Evolutionary conservation across 768 basidiomycete genomes (phyloP).

Genomic region (Holtermannia corniformis): DNA sequence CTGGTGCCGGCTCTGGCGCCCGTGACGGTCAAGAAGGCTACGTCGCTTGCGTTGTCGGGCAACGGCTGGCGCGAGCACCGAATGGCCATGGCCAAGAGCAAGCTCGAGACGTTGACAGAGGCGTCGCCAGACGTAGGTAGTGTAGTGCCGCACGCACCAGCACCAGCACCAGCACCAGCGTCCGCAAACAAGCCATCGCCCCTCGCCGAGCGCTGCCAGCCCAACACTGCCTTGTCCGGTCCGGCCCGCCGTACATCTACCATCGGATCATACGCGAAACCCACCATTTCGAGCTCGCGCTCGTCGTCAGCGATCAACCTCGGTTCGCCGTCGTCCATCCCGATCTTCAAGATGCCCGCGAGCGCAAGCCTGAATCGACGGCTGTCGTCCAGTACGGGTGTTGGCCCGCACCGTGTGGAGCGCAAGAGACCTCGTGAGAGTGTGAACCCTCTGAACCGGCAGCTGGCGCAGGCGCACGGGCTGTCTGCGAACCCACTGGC

Average conservation of each 20-base stretch:
- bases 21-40: background rate
- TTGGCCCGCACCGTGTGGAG: background rate
- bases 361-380: too few relatives aligned
- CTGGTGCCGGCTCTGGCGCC: background rate
- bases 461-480: background rate
- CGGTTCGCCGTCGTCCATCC: background rate
- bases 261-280: background rate
- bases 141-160: too few relatives aligned
- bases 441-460: background rate
- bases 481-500: background rate
- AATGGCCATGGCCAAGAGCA: background rate
- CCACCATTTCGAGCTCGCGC: background rate
- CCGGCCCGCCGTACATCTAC: too few relatives aligned
- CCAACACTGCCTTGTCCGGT: background rate
- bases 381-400: background rate
- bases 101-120: background rate
- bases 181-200: background rate
- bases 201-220: background rate
- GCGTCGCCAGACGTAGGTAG: too few relatives aligned
- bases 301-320: background rate
- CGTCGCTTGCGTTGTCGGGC: background rate
- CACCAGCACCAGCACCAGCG: too few relatives aligned
- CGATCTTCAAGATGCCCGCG: too few relatives aligned
- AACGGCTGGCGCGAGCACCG: background rate
- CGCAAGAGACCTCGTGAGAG: background rate